Conservation (phyloP, 495 filamentous ascomycete genomes). For the Daldinia vernicosa region DNA sequence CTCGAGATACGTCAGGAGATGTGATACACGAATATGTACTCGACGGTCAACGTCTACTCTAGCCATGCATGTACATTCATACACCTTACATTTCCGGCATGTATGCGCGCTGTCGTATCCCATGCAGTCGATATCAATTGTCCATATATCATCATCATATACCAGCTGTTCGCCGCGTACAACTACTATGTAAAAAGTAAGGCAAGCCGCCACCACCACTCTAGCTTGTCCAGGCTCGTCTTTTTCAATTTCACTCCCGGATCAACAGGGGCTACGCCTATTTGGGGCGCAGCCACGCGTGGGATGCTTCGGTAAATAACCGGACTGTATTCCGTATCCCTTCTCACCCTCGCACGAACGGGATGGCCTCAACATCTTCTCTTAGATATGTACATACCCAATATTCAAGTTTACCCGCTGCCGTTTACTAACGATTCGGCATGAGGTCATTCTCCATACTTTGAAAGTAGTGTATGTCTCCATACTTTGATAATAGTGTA, state of each 20-base stretch:
- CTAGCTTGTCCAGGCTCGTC: slow-evolving; percentile 26
- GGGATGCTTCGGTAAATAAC: slow-evolving; percentile 43
- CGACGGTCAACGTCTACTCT: not conserved
- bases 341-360: slow-evolving; percentile 39
- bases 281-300: slow-evolving; percentile 37
- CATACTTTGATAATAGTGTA: not conserved
- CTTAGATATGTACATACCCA: not conserved
- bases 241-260: slow-evolving; percentile 35
- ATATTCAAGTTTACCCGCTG: slow-evolving; percentile 37
- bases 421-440: slow-evolving; percentile 10
- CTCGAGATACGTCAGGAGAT: slow-evolving; percentile 29
- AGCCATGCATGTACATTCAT: slow-evolving; percentile 17
- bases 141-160: slow-evolving; percentile 25
- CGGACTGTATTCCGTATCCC: slow-evolving; percentile 33
- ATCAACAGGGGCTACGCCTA: slow-evolving; percentile 43
- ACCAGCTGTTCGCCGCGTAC: slow-evolving; percentile 17
- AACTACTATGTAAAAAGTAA: not conserved
- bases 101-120: slow-evolving; percentile 30
- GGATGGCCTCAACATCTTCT: slow-evolving; percentile 21
- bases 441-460: slow-evolving; percentile 31
- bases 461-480: no score
- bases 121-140: slow-evolving; percentile 33
- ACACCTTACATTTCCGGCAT: slow-evolving; percentile 39
- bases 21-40: slow-evolving; percentile 5
- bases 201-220: slow-evolving; percentile 11